Conservation (phyloP, 257 asterid genomes). For the Schizonepeta tenuifolia region DNA sequence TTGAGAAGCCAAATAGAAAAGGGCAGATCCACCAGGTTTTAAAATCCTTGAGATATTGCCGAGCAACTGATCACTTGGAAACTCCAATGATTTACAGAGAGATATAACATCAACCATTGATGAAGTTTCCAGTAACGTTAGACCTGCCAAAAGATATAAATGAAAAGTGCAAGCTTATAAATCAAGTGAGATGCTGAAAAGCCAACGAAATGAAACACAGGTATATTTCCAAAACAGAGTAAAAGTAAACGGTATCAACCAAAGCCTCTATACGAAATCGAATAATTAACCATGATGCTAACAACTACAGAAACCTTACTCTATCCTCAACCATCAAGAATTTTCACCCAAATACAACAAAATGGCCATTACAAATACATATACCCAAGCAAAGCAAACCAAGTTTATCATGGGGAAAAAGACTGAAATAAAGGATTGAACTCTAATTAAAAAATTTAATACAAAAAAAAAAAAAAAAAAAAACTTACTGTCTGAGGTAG, state of each 20-base stretch:
- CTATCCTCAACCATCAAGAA: not conserved
- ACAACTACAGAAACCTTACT: not conserved
- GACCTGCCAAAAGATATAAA: constrained; percentile 47
- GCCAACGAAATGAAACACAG: not conserved
- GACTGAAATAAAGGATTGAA: not conserved
- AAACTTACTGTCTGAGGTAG: constrained; percentile 60
- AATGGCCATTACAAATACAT: not conserved
- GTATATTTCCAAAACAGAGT: not conserved
- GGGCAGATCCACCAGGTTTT: constrained; percentile 75
- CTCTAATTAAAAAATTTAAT: not conserved
- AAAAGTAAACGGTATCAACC: constrained; percentile 9
- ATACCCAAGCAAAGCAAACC: constrained; percentile 15
- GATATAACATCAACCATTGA: constrained; percentile 55
- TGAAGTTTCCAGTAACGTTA: constrained; percentile 57
- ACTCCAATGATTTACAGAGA: constrained; percentile 57
- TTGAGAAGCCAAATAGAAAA: constrained; percentile 49
- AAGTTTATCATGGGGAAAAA: constrained; percentile 4
- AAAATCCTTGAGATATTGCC: constrained; percentile 57
- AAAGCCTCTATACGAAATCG: not conserved
- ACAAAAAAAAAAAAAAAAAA: not conserved
- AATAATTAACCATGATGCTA: not conserved
- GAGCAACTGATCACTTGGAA: constrained; percentile 58
- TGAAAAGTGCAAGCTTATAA: constrained; percentile 10
- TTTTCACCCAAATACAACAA: not conserved
- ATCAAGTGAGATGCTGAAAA: constrained; percentile 1